These are phyloP conservation scores for Sphaerulina vaccinii DNA, from an alignment of 2,329 filamentous ascomycete genomes.

Conservation along the genomic window DNA sequence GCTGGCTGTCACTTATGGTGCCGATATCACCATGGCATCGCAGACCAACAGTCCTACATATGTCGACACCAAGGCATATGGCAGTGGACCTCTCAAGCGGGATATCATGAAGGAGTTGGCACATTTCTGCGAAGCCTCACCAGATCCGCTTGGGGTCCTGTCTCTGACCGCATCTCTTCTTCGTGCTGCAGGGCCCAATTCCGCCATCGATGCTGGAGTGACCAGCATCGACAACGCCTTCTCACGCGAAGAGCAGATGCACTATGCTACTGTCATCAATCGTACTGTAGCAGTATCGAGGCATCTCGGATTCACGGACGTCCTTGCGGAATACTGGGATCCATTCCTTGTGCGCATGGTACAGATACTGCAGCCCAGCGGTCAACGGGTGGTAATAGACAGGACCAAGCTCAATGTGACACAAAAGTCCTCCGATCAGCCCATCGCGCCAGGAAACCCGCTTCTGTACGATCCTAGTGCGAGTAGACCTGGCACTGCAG, in stretches of 20 bases:
- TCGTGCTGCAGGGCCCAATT: slow-evolving; percentile 68
- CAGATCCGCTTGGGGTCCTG: slow-evolving; percentile 87
- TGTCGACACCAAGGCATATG: slow-evolving; percentile 53
- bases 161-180: slow-evolving; percentile 82
- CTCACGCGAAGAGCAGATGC: slow-evolving; percentile 73
- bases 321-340: slow-evolving; percentile 92
- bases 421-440: slow-evolving; percentile 15
- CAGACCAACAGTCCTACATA: slow-evolving; percentile 12
- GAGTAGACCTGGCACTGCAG: slow-evolving; percentile 59
- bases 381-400: slow-evolving; percentile 24
- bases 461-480: slow-evolving; percentile 96
- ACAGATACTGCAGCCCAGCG: slow-evolving; percentile 57
- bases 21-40: slow-evolving; percentile 16
- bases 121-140: slow-evolving; percentile 88
- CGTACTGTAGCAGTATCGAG: slow-evolving; percentile 77
- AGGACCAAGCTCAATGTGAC: slow-evolving; percentile 22
- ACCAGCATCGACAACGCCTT: slow-evolving; percentile 16
- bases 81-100: slow-evolving; percentile 76
- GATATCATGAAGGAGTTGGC: slow-evolving; percentile 87
- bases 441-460: slow-evolving; percentile 57
- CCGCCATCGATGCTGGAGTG: slow-evolving; percentile 29
- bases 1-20: slow-evolving; percentile 31
- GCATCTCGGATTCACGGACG: slow-evolving; percentile 66
- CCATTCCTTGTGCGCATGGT: slow-evolving; percentile 84
- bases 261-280: slow-evolving; percentile 79